Evolutionary conservation across 306 rosid species (phyloP).

Genomic region (Malus fusca): DNA sequence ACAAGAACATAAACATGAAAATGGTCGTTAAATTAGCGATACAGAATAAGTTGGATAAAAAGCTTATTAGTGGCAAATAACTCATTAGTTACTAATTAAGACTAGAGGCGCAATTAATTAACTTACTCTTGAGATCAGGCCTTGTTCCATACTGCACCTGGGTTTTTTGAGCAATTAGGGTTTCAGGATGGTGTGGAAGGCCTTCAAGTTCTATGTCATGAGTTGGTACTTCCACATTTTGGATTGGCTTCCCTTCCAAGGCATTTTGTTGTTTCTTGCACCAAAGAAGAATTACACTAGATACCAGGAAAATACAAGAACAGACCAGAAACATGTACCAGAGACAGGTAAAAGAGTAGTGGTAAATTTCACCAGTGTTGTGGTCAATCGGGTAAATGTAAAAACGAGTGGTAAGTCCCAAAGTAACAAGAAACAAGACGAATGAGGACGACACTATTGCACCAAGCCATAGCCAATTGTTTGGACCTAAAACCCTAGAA

Average conservation of each 20-base stretch:
- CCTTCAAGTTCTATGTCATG: slow-evolving; percentile 36
- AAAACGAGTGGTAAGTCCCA: slow-evolving; percentile 31
- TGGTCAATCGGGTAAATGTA: slow-evolving; percentile 31
- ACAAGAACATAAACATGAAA: too few relatives aligned
- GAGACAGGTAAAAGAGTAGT: slow-evolving; percentile 22
- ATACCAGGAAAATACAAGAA: slow-evolving; percentile 27
- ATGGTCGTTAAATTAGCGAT: too few relatives aligned
- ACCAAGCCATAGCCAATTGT: slow-evolving; percentile 36
- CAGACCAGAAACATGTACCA: slow-evolving; percentile 42
- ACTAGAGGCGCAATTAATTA: not conserved
- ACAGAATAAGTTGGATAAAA: too few relatives aligned
- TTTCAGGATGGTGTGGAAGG: slow-evolving; percentile 19
- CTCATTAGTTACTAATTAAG: not conserved
- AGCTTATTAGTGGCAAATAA: too few relatives aligned
- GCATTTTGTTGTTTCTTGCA: slow-evolving; percentile 24
- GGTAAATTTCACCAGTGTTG: slow-evolving; percentile 16
- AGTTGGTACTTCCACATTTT: slow-evolving; percentile 3
- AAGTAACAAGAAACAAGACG: slow-evolving; percentile 24
- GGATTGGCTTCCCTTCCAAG: slow-evolving; percentile 9
- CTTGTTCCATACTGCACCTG: slow-evolving; percentile 34
- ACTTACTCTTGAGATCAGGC: slow-evolving; percentile 40
- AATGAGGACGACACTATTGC: slow-evolving; percentile 37
- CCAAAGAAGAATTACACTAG: slow-evolving; percentile 27
- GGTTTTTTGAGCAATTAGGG: slow-evolving; percentile 25
- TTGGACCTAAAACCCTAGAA: slow-evolving; percentile 23